Evolutionary conservation across 2,329 filamentous ascomycete genomes (phyloP).

Genomic region (Thermoascus crustaceus): DNA sequence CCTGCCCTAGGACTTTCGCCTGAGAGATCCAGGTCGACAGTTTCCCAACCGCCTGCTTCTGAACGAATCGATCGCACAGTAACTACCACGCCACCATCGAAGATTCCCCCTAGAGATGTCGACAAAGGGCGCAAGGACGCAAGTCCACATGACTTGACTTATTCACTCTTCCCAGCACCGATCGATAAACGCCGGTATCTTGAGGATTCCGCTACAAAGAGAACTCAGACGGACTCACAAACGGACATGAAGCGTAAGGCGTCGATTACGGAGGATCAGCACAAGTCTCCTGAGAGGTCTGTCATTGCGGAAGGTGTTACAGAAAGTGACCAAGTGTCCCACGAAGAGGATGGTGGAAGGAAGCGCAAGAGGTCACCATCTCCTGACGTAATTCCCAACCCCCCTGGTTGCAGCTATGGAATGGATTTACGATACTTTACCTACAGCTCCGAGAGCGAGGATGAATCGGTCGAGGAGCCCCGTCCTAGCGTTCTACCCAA

Average conservation of each 20-base stretch:
- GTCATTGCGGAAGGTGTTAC: too few species aligned
- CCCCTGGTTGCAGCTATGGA: constrained; percentile 33
- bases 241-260: constrained; percentile 2
- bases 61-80: constrained; percentile 12
- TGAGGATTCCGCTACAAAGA: constrained; percentile 11
- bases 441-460: constrained; percentile 25
- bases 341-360: constrained; percentile 10
- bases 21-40: constrained; percentile 8
- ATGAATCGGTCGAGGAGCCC: constrained; percentile 12
- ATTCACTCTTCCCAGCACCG: constrained; percentile 20
- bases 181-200: constrained; percentile 17
- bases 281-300: too few species aligned
- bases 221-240: too few species aligned
- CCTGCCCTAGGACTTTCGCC: constrained; percentile 14
- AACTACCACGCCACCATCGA: constrained; percentile 1
- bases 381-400: constrained; percentile 36
- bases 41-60: constrained; percentile 8
- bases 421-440: constrained; percentile 32
- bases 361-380: constrained; percentile 35
- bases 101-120: constrained; percentile 5
- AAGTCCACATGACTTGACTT: constrained; percentile 14
- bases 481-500: too few species aligned
- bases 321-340: constrained; percentile 2
- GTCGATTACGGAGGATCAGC: too few species aligned
- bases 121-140: constrained; percentile 8